Evolutionary conservation across 2,329 filamentous ascomycete genomes (phyloP).

Genomic region (Dothistroma septosporum): DNA sequence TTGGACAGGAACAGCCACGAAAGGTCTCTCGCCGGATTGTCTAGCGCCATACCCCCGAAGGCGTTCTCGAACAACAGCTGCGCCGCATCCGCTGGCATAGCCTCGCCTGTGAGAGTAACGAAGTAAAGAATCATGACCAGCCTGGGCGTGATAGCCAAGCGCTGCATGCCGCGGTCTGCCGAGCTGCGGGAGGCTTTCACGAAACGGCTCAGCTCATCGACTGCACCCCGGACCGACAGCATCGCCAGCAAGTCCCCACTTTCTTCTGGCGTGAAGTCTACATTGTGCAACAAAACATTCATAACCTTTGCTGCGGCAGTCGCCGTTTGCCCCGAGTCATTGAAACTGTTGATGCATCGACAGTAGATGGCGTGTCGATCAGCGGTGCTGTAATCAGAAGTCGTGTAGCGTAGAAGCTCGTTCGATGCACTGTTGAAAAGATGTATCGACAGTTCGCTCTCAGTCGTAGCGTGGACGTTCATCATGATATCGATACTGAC

Average conservation of each 20-base stretch:
- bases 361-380: conserved; percentile 24
- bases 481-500: conserved; percentile 28
- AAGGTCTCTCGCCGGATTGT: conserved; percentile 18
- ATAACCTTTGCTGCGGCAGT: conserved; percentile 27
- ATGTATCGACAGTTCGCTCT: conserved; percentile 5
- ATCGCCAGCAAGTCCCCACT: conserved; percentile 18
- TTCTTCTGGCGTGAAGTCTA: conserved; percentile 12
- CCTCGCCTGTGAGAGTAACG: conserved; percentile 9
- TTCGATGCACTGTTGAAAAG: conserved; percentile 19
- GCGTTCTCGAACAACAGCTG: conserved; percentile 17
- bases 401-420: conserved; percentile 22
- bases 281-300: conserved; percentile 17
- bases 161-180: not conserved
- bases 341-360: conserved; percentile 23
- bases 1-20: conserved; percentile 13
- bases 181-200: conserved; percentile 27
- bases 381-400: conserved; percentile 8
- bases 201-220: conserved; percentile 40
- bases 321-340: conserved; percentile 14
- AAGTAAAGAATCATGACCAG: conserved; percentile 58
- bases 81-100: conserved; percentile 8
- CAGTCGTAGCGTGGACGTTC: conserved; percentile 13
- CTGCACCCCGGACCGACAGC: conserved; percentile 24
- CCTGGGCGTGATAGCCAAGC: conserved; percentile 7
- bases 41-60: conserved; percentile 21